Conservation (phyloP, 2,329 filamentous ascomycete species). For the Fusarium nisikadoi region DNA sequence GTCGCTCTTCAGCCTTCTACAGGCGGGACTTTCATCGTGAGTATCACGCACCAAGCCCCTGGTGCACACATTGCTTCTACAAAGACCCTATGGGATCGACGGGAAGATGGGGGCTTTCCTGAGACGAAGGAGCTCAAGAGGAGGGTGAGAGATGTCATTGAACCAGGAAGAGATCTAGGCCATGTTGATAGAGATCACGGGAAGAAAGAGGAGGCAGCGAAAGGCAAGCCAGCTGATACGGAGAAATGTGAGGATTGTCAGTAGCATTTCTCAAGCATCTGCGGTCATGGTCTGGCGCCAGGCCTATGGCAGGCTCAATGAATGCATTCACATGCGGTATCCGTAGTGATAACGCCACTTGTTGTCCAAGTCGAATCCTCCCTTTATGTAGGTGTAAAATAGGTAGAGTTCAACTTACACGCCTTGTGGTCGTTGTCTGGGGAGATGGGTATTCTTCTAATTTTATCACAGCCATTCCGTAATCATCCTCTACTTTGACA, state of each 20-base stretch:
- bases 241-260: conserved; percentile 46
- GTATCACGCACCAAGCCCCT: conserved; percentile 60
- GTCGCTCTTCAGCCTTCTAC: conserved; percentile 87
- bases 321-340: not conserved
- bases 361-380: not conserved
- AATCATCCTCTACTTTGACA: not conserved
- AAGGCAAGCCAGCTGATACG: not conserved
- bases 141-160: conserved; percentile 81
- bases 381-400: not conserved
- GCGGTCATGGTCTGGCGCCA: not conserved
- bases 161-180: conserved; percentile 80
- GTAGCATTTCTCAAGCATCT: conserved; percentile 4
- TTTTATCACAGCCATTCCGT: not conserved
- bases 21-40: conserved; percentile 84
- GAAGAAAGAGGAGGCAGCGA: conserved; percentile 9
- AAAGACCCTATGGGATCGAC: conserved; percentile 86
- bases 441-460: not conserved
- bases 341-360: not conserved
- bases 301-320: not conserved
- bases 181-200: conserved; percentile 74
- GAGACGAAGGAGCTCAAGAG: conserved; percentile 94
- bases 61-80: conserved; percentile 43
- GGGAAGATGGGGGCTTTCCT: conserved; percentile 87
- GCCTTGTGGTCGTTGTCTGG: not conserved
- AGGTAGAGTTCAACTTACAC: not conserved